Conservation (phyloP, 441 rosid species). For the Pelargonium citronellum region DNA sequence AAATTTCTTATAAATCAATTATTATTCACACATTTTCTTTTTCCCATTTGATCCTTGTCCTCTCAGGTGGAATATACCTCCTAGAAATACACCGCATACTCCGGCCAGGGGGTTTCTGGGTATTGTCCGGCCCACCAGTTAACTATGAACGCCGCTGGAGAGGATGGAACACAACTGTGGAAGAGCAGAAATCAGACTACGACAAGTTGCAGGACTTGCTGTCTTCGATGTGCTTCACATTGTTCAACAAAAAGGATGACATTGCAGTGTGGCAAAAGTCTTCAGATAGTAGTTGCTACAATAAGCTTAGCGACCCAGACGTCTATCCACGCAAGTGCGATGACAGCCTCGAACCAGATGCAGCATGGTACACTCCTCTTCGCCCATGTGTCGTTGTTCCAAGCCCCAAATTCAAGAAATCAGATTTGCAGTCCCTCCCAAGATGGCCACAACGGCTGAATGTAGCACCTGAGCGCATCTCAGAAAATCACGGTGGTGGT, state of each 20-base stretch:
- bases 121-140: constrained; percentile 96
- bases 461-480: constrained; percentile 65
- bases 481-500: constrained; percentile 61
- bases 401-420: constrained; percentile 51
- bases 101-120: constrained; percentile 99
- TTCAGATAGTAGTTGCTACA: constrained; percentile 59
- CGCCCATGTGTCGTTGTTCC: constrained; percentile 84
- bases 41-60: neutral
- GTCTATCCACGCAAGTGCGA: constrained; percentile 85
- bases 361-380: constrained; percentile 94
- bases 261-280: constrained; percentile 92
- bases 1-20: no score
- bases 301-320: constrained; percentile 54
- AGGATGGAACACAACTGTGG: constrained; percentile 95
- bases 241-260: constrained; percentile 80
- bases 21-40: no score
- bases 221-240: constrained; percentile 80
- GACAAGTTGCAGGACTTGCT: constrained; percentile 73
- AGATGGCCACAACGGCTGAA: constrained; percentile 83
- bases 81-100: constrained; percentile 78
- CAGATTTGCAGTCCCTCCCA: constrained; percentile 52
- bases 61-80: constrained; percentile 86
- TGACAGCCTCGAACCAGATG: constrained; percentile 90
- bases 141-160: constrained; percentile 84
- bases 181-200: constrained; percentile 77